Evolutionary conservation across 2,329 filamentous ascomycete species (phyloP).

Genomic region (Hypoxylon sp.): DNA sequence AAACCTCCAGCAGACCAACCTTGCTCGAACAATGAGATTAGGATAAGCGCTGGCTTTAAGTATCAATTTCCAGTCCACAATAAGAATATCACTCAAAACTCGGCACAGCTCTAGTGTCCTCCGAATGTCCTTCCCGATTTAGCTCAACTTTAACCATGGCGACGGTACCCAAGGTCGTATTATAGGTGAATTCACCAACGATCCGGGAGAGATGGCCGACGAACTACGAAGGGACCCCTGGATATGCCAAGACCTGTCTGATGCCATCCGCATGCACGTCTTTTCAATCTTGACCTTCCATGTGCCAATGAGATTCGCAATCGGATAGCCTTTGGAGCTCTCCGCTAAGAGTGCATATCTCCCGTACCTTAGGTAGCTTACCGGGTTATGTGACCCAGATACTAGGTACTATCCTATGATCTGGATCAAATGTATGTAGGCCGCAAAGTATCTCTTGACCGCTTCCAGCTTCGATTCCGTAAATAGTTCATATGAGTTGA

Average conservation of each 20-base stretch:
- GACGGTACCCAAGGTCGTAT: slow-evolving; percentile 12
- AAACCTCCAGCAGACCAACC: background rate
- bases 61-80: slow-evolving; percentile 6
- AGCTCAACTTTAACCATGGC: slow-evolving; percentile 13
- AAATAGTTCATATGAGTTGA: background rate
- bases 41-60: slow-evolving; percentile 16
- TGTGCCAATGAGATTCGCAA: slow-evolving; percentile 37
- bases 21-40: background rate
- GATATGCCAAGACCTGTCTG: slow-evolving; percentile 33
- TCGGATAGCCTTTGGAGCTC: slow-evolving; percentile 2
- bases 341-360: slow-evolving; percentile 26
- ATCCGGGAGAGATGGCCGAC: slow-evolving; percentile 1
- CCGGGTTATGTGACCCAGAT: slow-evolving; percentile 26
- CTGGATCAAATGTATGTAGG: slow-evolving; percentile 10
- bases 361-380: slow-evolving; percentile 33
- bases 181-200: background rate
- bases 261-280: slow-evolving; percentile 28
- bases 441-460: background rate
- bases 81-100: slow-evolving; percentile 13
- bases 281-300: slow-evolving; percentile 28
- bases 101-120: slow-evolving; percentile 13
- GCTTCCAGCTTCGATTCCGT: background rate
- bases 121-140: slow-evolving; percentile 30
- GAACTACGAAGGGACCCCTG: slow-evolving; percentile 10
- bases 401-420: slow-evolving; percentile 11